These are phyloP conservation scores for Fusarium chaquense DNA, from an alignment of 2,329 filamentous ascomycete species.

Conservation along the genomic window DNA sequence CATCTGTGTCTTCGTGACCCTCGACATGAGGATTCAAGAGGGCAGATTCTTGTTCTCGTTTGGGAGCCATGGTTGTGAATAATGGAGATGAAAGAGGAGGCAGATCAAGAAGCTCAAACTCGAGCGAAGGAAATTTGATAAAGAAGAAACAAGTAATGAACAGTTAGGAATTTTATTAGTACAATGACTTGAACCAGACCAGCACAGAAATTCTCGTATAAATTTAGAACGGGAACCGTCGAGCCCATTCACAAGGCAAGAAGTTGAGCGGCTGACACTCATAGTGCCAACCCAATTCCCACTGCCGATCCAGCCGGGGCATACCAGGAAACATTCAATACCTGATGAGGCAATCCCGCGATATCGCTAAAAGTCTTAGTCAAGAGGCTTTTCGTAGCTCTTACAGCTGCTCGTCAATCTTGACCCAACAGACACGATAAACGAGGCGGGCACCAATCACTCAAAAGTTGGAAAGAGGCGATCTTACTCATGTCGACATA, in stretches of 20 bases:
- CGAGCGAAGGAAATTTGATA: neutral
- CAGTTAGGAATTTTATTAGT: neutral
- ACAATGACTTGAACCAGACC: neutral
- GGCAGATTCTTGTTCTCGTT: constrained; percentile 40
- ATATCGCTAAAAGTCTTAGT: constrained; percentile 10
- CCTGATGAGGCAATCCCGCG: constrained; percentile 21
- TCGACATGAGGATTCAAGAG: constrained; percentile 33
- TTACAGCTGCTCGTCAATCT: neutral
- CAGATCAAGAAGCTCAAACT: neutral
- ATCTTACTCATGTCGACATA: constrained; percentile 20
- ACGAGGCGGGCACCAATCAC: constrained; percentile 45
- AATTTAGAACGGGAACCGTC: constrained; percentile 19
- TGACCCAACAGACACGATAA: constrained; percentile 8
- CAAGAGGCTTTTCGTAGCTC: constrained; percentile 30
- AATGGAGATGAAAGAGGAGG: neutral
- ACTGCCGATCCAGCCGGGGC: constrained; percentile 16
- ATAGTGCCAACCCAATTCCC: constrained; percentile 19
- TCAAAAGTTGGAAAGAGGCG: neutral
- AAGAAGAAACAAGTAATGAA: neutral
- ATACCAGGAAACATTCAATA: constrained; percentile 18
- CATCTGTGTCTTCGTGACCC: constrained; percentile 32
- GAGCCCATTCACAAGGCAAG: constrained; percentile 11
- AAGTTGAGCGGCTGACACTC: constrained; percentile 17
- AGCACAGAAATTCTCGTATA: constrained; percentile 2
- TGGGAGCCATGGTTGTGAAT: constrained; percentile 33